These are phyloP conservation scores for Fusarium albosuccineum DNA, from an alignment of 2,329 filamentous ascomycete genomes.

Conservation along the genomic window DNA sequence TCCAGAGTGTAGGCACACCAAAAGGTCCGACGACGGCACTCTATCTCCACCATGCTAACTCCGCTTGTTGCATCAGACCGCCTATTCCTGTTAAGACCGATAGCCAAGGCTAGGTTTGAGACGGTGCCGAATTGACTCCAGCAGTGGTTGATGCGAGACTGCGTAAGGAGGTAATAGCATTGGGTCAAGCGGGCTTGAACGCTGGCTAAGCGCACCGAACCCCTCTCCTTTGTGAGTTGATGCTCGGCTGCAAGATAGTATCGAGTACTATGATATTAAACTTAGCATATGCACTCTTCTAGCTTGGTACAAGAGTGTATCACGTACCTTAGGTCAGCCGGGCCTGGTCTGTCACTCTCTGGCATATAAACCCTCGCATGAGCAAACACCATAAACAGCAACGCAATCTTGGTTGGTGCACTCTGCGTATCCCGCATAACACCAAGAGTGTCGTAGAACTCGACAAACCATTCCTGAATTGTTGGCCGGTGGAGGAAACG, in stretches of 20 bases:
- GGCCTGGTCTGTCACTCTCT: slow-evolving; percentile 41
- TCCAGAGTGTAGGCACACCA: slow-evolving; percentile 46
- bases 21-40: slow-evolving; percentile 42
- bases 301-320: accelerated
- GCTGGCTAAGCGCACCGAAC: slow-evolving; percentile 54
- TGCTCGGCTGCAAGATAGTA: slow-evolving; percentile 51
- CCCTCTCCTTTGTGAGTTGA: slow-evolving; percentile 55
- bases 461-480: slow-evolving; percentile 61
- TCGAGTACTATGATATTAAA: slow-evolving; percentile 25
- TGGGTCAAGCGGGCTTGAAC: slow-evolving; percentile 58
- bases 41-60: slow-evolving; percentile 36
- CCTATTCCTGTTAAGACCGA: slow-evolving; percentile 48
- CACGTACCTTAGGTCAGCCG: slow-evolving; percentile 40
- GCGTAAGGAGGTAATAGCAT: slow-evolving; percentile 59
- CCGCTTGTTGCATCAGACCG: slow-evolving; percentile 25
- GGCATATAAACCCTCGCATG: slow-evolving; percentile 60
- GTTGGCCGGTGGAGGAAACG: slow-evolving; percentile 66
- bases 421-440: slow-evolving; percentile 42
- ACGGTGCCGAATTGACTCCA: slow-evolving; percentile 61
- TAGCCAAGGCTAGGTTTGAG: slow-evolving; percentile 53
- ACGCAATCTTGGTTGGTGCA: slow-evolving; percentile 52
- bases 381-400: slow-evolving; percentile 65
- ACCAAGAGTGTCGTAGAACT: slow-evolving; percentile 54
- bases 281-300: background rate
- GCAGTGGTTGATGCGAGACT: slow-evolving; percentile 61